Percentiles rank a stretch among this genome's conserved stretches.
Evolutionary conservation across 2,329 filamentous ascomycete species (phyloP).

Genomic region (Orbilia brochopaga): DNA sequence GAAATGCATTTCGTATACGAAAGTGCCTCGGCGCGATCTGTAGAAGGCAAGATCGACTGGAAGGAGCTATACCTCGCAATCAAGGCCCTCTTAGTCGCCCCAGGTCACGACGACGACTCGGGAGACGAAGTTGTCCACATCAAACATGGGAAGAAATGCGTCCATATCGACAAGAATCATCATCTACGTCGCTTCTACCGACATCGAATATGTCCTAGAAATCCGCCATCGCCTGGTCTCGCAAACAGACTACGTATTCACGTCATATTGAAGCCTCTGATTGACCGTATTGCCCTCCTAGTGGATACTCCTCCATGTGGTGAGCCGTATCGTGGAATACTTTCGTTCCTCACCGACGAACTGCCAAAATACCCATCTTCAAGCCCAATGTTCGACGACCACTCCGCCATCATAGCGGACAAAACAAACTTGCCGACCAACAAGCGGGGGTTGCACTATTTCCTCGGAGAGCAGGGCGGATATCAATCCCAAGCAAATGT

Average conservation of each 20-base stretch:
- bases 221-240: constrained; percentile 40
- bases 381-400: constrained; percentile 30
- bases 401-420: constrained; percentile 23
- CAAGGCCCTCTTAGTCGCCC: constrained; percentile 34
- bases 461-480: constrained; percentile 42
- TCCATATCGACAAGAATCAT: constrained; percentile 26
- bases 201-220: constrained; percentile 42
- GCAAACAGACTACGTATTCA: constrained; percentile 48
- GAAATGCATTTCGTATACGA: constrained; percentile 50
- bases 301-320: constrained; percentile 39
- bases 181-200: constrained; percentile 44
- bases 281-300: constrained; percentile 43
- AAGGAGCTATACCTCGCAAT: constrained; percentile 36
- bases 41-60: constrained; percentile 47
- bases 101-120: constrained; percentile 30
- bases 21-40: constrained; percentile 30
- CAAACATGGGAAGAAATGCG: constrained; percentile 32
- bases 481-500: background rate
- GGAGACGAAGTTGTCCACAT: constrained; percentile 19
- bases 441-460: constrained; percentile 31
- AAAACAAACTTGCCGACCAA: constrained; percentile 34
- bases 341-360: constrained; percentile 35
- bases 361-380: constrained; percentile 34
- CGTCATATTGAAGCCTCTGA: constrained; percentile 46
- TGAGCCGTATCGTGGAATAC: constrained; percentile 38